Conservation (phyloP, 768 basidiomycete genomes). For the Tulasnella sp. region DNA sequence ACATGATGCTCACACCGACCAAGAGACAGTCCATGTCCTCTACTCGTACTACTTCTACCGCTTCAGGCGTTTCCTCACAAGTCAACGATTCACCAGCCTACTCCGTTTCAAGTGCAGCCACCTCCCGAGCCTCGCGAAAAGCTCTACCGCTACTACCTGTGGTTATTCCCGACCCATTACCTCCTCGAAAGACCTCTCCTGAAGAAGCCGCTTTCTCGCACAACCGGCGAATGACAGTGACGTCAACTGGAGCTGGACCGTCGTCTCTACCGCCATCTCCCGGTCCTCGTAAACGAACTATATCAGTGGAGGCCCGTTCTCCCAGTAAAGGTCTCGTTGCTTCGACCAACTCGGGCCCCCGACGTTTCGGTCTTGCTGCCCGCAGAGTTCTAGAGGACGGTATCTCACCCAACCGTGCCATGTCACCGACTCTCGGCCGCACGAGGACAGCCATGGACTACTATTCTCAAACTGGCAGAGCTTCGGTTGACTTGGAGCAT, state of each 20-base stretch:
- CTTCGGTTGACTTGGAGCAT: not conserved
- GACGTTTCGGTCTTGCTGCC: not conserved
- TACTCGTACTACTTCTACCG: not conserved
- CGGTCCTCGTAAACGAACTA: not conserved
- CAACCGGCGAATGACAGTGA: conserved; percentile 1
- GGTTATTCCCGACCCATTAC: conserved; percentile 17
- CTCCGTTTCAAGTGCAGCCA: not conserved
- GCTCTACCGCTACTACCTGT: not conserved
- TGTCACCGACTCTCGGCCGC: conserved; percentile 3
- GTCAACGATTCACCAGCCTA: not conserved
- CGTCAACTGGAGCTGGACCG: not conserved
- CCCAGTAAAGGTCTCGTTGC: conserved; percentile 3
- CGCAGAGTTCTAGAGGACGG: conserved; percentile 1
- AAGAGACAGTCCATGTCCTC: conserved; percentile 16
- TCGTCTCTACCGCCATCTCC: not conserved
- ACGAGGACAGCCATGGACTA: conserved; percentile 13
- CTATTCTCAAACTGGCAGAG: not conserved
- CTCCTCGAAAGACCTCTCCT: conserved; percentile 7
- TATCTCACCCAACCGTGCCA: not conserved
- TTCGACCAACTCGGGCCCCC: not conserved
- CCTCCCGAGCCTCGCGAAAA: conserved; percentile 23
- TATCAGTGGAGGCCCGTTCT: conserved; percentile 5
- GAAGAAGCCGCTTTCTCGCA: not conserved
- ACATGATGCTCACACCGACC: conserved; percentile 10
- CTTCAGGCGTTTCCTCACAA: not conserved